Evolutionary conservation across 805 yeast species (phyloP).

Genomic region (Starmerella stellata): DNA sequence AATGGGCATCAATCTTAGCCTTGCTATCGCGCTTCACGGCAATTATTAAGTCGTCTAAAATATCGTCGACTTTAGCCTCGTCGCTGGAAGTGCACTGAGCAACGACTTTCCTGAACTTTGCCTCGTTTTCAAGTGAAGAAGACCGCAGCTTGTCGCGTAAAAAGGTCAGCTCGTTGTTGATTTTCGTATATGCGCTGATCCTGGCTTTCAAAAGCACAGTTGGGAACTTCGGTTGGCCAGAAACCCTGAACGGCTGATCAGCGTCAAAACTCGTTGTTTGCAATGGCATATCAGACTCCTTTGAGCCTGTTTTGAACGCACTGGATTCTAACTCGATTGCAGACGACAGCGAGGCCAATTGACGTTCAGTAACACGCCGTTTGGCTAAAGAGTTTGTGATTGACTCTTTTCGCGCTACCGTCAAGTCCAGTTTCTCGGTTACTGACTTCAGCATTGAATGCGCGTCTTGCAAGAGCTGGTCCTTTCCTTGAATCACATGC

Average conservation of each 20-base stretch:
- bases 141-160: conserved; percentile 37
- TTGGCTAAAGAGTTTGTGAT: conserved; percentile 34
- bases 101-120: conserved; percentile 73
- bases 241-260: conserved; percentile 73
- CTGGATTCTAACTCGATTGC: conserved; percentile 48
- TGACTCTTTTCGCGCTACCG: conserved; percentile 24
- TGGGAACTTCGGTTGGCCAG: conserved; percentile 9
- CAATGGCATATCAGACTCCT: not conserved
- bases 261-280: conserved; percentile 27
- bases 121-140: conserved; percentile 40
- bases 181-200: conserved; percentile 57
- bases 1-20: no score
- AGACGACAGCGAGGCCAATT: conserved; percentile 32
- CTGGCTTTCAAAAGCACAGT: conserved; percentile 39
- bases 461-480: conserved; percentile 33
- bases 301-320: conserved; percentile 29
- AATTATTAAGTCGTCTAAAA: conserved; percentile 67
- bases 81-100: conserved; percentile 80
- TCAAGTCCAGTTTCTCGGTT: conserved; percentile 32
- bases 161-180: conserved; percentile 38
- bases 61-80: conserved; percentile 56
- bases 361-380: conserved; percentile 17
- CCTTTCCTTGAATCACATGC: conserved; percentile 36
- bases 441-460: conserved; percentile 43
- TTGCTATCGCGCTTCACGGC: conserved; percentile 58